phyloP scores from a whole-genome alignment of 2,329 filamentous ascomycete species.

The Colletotrichum plurivorum region DNA sequence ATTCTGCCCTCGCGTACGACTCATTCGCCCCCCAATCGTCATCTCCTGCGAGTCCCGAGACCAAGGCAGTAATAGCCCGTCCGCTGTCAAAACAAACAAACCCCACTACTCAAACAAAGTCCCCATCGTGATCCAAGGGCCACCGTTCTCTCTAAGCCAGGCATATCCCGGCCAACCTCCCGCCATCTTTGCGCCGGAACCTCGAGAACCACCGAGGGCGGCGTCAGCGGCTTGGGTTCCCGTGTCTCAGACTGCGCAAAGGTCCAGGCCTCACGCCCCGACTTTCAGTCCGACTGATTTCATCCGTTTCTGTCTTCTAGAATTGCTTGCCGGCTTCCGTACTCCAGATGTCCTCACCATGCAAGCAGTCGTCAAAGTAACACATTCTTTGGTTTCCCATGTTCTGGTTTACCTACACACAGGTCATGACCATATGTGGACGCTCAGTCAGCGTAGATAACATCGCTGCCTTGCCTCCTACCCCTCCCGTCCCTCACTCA shows the following conservation, averaged over 20 bases:
- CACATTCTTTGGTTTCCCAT: too few relatives aligned
- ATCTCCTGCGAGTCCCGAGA: slow-evolving; percentile 7
- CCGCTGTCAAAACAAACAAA: slow-evolving; percentile 29
- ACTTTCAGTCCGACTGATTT: neutral
- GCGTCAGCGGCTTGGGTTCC: neutral
- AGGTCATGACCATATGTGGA: too few relatives aligned
- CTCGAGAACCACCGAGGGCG: slow-evolving; percentile 30
- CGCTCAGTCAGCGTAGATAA: neutral
- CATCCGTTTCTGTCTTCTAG: slow-evolving; percentile 1
- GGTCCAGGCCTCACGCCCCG: neutral
- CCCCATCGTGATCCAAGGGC: slow-evolving; percentile 14
- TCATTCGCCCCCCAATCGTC: slow-evolving; percentile 20
- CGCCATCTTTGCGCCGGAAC: slow-evolving; percentile 12
- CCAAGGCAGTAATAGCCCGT: slow-evolving; percentile 11
- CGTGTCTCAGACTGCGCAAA: neutral
- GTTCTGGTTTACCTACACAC: too few relatives aligned
- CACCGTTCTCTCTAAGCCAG: slow-evolving; percentile 7
- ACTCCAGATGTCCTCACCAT: neutral
- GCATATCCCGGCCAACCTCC: slow-evolving; percentile 25
- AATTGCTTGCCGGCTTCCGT: slow-evolving; percentile 1
- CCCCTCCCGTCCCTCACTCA: slow-evolving; percentile 2
- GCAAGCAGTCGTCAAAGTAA: too few relatives aligned
- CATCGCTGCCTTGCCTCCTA: neutral
- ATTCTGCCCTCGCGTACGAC: slow-evolving; percentile 1
- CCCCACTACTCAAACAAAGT: slow-evolving; percentile 14